Conservation (phyloP, 768 basidiomycete species). For the Lactarius akahatsu region DNA sequence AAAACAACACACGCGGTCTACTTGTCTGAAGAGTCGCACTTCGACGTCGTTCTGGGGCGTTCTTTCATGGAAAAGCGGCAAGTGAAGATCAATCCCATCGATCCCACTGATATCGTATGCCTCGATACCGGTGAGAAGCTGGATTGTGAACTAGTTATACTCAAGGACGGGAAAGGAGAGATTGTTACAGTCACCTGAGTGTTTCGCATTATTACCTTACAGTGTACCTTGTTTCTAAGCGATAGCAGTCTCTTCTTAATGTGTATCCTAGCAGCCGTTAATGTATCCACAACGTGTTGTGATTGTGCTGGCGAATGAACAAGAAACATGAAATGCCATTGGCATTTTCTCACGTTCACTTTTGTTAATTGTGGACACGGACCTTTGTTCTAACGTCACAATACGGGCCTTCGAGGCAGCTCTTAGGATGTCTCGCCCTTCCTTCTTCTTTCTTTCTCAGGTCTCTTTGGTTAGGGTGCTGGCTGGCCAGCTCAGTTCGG, state of each 20-base stretch:
- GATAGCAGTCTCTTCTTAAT: slow-evolving; percentile 11
- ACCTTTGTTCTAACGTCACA: slow-evolving; percentile 20
- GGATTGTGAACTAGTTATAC: slow-evolving; percentile 86
- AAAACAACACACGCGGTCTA: slow-evolving; percentile 60
- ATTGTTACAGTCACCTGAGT: slow-evolving; percentile 81
- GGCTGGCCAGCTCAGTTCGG: slow-evolving; percentile 24
- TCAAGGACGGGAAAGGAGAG: slow-evolving; percentile 88
- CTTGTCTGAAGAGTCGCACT: slow-evolving; percentile 92
- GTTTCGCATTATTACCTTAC: neutral
- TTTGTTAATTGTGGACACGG: neutral
- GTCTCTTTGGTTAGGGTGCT: slow-evolving; percentile 5
- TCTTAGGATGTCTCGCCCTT: neutral
- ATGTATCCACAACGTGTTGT: neutral
- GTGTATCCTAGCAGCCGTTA: slow-evolving; percentile 17
- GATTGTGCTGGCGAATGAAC: neutral
- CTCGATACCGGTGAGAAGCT: slow-evolving; percentile 91
- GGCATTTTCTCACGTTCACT: slow-evolving; percentile 5
- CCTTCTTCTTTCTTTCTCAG: slow-evolving; percentile 1
- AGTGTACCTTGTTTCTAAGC: slow-evolving; percentile 11
- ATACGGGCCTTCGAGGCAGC: neutral
- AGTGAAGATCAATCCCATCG: slow-evolving; percentile 76
- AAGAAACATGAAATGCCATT: neutral
- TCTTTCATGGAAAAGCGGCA: slow-evolving; percentile 77
- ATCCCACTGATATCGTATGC: slow-evolving; percentile 88
- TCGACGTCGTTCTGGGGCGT: slow-evolving; percentile 91